These are phyloP conservation scores for Furcasterigmium furcatum DNA, from an alignment of 2,329 filamentous ascomycete genomes.

Conservation along the genomic window DNA sequence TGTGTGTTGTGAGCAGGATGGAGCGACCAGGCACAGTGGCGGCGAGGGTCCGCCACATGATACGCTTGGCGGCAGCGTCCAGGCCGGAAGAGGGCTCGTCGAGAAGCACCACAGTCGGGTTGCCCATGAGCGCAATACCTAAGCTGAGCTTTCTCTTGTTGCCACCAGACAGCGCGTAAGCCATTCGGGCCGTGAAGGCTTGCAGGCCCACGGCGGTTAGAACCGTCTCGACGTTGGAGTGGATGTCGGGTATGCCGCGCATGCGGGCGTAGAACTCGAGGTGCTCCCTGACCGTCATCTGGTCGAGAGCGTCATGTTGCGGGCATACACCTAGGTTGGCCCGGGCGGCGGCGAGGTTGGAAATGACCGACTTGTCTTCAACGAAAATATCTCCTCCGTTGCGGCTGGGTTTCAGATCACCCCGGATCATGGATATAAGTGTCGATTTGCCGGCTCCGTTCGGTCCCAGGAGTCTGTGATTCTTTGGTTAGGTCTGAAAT, in stretches of 20 bases:
- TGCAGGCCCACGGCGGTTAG: slow-evolving; percentile 77
- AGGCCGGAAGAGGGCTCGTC: slow-evolving; percentile 89
- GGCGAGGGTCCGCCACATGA: slow-evolving; percentile 87
- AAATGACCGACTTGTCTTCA: slow-evolving; percentile 72
- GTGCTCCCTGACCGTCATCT: slow-evolving; percentile 87
- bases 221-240: slow-evolving; percentile 75
- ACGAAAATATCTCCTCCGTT: slow-evolving; percentile 78
- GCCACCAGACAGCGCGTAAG: slow-evolving; percentile 76
- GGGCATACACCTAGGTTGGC: slow-evolving; percentile 86
- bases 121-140: slow-evolving; percentile 89
- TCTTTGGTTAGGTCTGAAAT: too few relatives aligned
- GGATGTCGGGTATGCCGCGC: slow-evolving; percentile 71
- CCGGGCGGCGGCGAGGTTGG: slow-evolving; percentile 68
- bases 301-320: slow-evolving; percentile 83
- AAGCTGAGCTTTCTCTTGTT: slow-evolving; percentile 92
- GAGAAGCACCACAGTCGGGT: slow-evolving; percentile 80
- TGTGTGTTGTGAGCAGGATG: slow-evolving; percentile 86
- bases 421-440: slow-evolving; percentile 83
- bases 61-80: slow-evolving; percentile 84
- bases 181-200: slow-evolving; percentile 71
- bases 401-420: slow-evolving; percentile 71
- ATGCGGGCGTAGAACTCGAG: slow-evolving; percentile 84
- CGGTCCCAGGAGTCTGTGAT: slow-evolving; percentile 64
- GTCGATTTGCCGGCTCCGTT: slow-evolving; percentile 92
- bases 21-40: slow-evolving; percentile 74